Evolutionary conservation across 192 early-diverging fungal genomes (phyloP), one percentile per base, ranked within the genome.

Genomic region (Podila minutissima): DNA sequence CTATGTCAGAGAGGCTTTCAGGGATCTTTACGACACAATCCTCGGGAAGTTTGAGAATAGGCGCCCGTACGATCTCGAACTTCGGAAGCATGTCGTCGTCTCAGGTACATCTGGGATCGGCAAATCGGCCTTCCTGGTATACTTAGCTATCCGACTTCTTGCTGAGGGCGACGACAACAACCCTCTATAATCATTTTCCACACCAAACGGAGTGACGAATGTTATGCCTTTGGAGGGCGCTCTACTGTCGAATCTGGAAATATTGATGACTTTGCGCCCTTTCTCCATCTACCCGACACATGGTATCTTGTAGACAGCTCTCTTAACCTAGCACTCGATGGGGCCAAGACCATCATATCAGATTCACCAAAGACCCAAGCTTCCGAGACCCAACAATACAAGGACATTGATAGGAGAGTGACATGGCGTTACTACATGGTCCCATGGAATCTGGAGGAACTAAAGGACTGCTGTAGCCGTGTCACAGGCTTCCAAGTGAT

Each of bases 121-220:
- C 35, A 83, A 77, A 53, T 83, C 74, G 32, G 69, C 53, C 50
- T 83, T 83, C 48, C 62, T 83, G 19, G 49, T 83, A 64, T 83
- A 83, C 49, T 55, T 83, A 8, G 29, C 74, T 46, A 74, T 83
- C 58, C 53, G 63, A 53, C 57, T 71, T 59, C 70, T 83, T 74
- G 65, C 69, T 69, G 50, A 72, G 58, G 50, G 57, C 31, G 48
- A 72, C 26, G 60, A 72, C 59, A 28, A 41, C 66, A 69, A 68
- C 35, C 71, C 77, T 17, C 58, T 12, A 73, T 81, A 0, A 62
- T 74, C 33, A 62, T 81, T 63, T 81, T 63, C 55, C 69, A 74
- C 31, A 62, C 55, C 28, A 67, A 55, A 24, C n/a, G 53, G 22
- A 55, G 31, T 26, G 10, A 24, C 5, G 0, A 15, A 33, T 68